Conservation (phyloP, 192 early-diverging fungal species). For the Jimgerdemannia flammicorona region DNA sequence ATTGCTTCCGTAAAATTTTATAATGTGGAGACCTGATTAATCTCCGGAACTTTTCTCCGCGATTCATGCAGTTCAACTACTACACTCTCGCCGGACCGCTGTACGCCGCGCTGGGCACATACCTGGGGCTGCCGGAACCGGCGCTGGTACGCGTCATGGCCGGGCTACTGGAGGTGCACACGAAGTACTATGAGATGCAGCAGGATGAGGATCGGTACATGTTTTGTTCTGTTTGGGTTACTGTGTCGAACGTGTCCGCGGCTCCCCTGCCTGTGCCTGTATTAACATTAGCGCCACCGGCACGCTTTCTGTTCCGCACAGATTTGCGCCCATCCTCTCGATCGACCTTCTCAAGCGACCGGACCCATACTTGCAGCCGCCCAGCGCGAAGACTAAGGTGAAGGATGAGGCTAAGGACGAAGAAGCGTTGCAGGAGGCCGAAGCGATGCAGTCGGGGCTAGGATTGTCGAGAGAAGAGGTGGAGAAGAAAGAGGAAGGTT, state of each 20-base stretch:
- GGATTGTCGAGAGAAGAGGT: background rate
- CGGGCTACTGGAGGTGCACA: background rate
- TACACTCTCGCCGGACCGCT: background rate
- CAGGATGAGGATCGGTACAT: slow-evolving; percentile 1
- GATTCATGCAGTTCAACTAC: background rate
- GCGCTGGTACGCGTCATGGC: background rate
- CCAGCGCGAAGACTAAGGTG: background rate
- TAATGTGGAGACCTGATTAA: too few relatives aligned
- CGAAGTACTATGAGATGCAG: background rate
- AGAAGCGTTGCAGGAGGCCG: background rate
- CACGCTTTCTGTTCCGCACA: background rate
- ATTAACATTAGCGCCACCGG: background rate
- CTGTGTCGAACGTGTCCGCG: too few relatives aligned
- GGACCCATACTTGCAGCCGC: background rate
- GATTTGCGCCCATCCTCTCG: background rate
- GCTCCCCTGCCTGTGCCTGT: background rate
- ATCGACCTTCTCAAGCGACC: background rate
- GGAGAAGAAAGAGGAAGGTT: background rate
- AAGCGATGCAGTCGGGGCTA: background rate
- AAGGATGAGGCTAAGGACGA: background rate
- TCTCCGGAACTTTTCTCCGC: too few relatives aligned
- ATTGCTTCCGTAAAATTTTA: background rate
- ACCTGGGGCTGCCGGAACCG: background rate
- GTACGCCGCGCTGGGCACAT: background rate
- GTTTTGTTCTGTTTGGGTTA: background rate